Evolutionary conservation across 768 basidiomycete species (phyloP).

Genomic region (Leccinum longicurvipes): DNA sequence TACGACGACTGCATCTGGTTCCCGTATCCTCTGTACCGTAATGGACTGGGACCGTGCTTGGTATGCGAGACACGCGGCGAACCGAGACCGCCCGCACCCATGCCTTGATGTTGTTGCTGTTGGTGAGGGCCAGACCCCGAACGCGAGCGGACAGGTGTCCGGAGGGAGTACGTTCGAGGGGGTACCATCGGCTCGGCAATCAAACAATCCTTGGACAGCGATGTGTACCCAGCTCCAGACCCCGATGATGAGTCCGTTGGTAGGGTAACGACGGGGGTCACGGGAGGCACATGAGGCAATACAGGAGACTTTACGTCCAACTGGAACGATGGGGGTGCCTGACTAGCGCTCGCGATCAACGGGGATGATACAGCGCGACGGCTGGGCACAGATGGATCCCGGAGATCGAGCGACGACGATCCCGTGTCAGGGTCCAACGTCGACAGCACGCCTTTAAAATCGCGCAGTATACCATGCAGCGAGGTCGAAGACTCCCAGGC

Average conservation of each 20-base stretch:
- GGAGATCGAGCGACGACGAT: conserved; percentile 55
- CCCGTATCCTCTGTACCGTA: conserved; percentile 41
- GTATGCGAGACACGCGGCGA: conserved; percentile 34
- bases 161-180: conserved; percentile 31
- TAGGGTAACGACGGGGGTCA: conserved; percentile 25
- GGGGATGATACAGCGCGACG: conserved; percentile 39
- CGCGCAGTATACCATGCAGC: conserved; percentile 61
- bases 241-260: conserved; percentile 24
- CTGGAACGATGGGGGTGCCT: conserved; percentile 20
- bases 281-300: conserved; percentile 11
- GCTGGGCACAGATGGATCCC: conserved; percentile 59
- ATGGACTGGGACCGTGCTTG: conserved; percentile 40
- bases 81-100: conserved; percentile 14
- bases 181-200: conserved; percentile 34
- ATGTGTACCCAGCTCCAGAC: conserved; percentile 26
- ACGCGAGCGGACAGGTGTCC: conserved; percentile 30
- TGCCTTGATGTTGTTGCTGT: conserved; percentile 19
- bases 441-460: conserved; percentile 71
- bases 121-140: conserved; percentile 28
- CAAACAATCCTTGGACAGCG: conserved; percentile 50
- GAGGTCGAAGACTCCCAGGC: conserved; percentile 44
- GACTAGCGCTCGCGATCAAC: conserved; percentile 35
- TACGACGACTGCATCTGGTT: conserved; percentile 36
- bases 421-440: conserved; percentile 57
- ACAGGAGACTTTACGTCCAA: conserved; percentile 21